These are phyloP conservation scores for Scedosporium minutisporum DNA, from an alignment of 2,329 filamentous ascomycete genomes.

Conservation along the genomic window DNA sequence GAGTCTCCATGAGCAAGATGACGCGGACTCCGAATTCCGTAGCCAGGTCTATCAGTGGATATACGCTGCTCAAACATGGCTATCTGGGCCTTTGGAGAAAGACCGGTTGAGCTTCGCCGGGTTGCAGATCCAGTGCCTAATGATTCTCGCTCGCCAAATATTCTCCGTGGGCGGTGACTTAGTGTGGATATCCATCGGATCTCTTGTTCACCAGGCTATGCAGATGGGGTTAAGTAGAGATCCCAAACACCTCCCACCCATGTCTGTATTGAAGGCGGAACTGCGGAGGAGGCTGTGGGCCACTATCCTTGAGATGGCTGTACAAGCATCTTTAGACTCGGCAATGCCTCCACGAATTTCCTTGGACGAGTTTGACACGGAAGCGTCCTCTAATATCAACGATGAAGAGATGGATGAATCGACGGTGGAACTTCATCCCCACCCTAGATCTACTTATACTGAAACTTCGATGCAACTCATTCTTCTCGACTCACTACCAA, in stretches of 20 bases:
- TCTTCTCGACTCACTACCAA: slow-evolving; percentile 24
- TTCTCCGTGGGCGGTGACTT: slow-evolving; percentile 30
- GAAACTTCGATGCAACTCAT: slow-evolving; percentile 24
- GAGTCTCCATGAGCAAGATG: slow-evolving; percentile 18
- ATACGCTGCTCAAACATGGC: slow-evolving; percentile 30
- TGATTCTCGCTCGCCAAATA: slow-evolving; percentile 28
- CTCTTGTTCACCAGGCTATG: slow-evolving; percentile 31
- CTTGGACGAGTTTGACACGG: slow-evolving; percentile 29
- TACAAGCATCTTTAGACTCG: slow-evolving; percentile 28
- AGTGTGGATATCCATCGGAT: slow-evolving; percentile 30
- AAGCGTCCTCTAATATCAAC: slow-evolving; percentile 25
- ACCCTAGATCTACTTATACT: slow-evolving; percentile 19
- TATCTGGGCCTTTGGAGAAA: slow-evolving; percentile 28
- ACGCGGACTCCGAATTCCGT: slow-evolving; percentile 15
- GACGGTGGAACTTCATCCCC: slow-evolving; percentile 12
- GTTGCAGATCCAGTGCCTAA: slow-evolving; percentile 29
- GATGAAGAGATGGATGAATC: slow-evolving; percentile 17
- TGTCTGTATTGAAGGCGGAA: slow-evolving; percentile 26
- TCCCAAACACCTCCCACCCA: slow-evolving; percentile 24
- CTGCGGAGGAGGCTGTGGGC: slow-evolving; percentile 32
- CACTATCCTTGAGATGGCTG: slow-evolving; percentile 28
- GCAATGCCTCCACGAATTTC: slow-evolving; percentile 29
- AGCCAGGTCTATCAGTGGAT: slow-evolving; percentile 26
- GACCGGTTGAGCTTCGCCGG: slow-evolving; percentile 19
- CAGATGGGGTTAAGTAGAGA: slow-evolving; percentile 35